phyloP scores from a whole-genome alignment of 1,284 basidiomycete species.

The Ganoderma resinaceum region DNA sequence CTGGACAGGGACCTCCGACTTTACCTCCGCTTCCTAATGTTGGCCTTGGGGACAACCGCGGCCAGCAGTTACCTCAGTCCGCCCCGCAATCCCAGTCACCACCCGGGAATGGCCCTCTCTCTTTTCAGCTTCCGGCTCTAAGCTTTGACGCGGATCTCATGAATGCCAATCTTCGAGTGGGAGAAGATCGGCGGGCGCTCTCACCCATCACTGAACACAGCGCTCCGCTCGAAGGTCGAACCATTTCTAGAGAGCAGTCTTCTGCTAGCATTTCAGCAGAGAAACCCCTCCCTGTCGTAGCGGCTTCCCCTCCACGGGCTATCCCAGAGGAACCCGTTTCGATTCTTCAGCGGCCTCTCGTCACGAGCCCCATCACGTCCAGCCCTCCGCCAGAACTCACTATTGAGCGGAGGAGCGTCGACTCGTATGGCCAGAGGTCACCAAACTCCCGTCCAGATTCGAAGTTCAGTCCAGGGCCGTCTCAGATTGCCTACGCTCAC shows the following conservation, averaged over 20 bases:
- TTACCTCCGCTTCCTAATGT: conserved; percentile 37
- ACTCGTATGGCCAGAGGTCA: conserved; percentile 24
- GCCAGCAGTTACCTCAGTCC: neutral
- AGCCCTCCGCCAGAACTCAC: conserved; percentile 27
- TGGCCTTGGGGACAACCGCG: conserved; percentile 8
- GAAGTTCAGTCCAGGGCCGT: conserved; percentile 37
- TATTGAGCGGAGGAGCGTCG: conserved; percentile 31
- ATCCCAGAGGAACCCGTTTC: conserved; percentile 27
- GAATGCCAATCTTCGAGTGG: conserved; percentile 10
- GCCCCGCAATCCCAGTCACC: conserved; percentile 3
- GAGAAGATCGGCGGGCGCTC: conserved; percentile 35
- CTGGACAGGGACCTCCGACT: conserved; percentile 30
- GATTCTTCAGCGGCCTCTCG: conserved; percentile 25
- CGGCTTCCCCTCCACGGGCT: conserved; percentile 19
- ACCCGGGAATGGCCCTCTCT: conserved; percentile 15
- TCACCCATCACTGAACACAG: conserved; percentile 45
- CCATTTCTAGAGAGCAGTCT: conserved; percentile 30
- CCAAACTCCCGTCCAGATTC: conserved; percentile 44
- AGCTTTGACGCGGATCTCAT: conserved; percentile 37
- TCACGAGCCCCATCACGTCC: conserved; percentile 31
- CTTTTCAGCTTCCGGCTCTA: conserved; percentile 44
- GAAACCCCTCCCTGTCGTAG: conserved; percentile 3
- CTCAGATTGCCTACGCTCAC: conserved; percentile 18
- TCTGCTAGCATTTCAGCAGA: neutral
- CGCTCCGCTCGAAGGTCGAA: conserved; percentile 33